Evolutionary conservation across 768 basidiomycete species (phyloP).

Genomic region (Multifurca ochricompacta): DNA sequence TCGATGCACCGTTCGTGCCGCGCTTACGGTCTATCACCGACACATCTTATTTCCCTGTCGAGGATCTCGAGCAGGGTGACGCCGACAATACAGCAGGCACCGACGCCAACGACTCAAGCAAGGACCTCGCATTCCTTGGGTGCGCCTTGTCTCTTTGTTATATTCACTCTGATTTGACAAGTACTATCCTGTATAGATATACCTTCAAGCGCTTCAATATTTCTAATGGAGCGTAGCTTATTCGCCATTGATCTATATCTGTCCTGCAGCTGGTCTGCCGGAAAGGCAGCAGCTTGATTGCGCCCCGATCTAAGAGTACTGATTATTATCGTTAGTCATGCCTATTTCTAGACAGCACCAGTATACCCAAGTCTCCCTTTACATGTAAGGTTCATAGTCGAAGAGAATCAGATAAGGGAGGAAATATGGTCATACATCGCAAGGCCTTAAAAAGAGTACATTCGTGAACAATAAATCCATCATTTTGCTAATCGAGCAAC

Average conservation of each 20-base stretch:
- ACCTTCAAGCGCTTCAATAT: slow-evolving; percentile 73
- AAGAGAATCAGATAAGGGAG: neutral
- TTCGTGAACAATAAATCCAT: neutral
- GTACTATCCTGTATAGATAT: slow-evolving; percentile 40
- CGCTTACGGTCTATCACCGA: slow-evolving; percentile 89
- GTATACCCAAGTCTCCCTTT: slow-evolving; percentile 13
- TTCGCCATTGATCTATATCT: neutral
- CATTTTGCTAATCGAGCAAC: neutral
- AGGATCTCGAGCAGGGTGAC: slow-evolving; percentile 73
- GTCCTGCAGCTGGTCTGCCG: slow-evolving; percentile 18
- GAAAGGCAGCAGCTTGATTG: slow-evolving; percentile 1
- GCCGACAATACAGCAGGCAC: slow-evolving; percentile 38
- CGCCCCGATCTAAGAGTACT: slow-evolving; percentile 13
- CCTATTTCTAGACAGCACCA: slow-evolving; percentile 14
- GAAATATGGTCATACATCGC: neutral
- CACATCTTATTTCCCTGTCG: slow-evolving; percentile 97
- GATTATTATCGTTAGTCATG: slow-evolving; percentile 11
- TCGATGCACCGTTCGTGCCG: slow-evolving; percentile 96
- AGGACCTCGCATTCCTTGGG: slow-evolving; percentile 54
- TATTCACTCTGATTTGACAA: neutral
- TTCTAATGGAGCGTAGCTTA: slow-evolving; percentile 47
- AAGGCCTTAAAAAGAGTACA: neutral
- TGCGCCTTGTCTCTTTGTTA: slow-evolving; percentile 26
- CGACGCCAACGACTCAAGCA: slow-evolving; percentile 37
- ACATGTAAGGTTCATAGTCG: slow-evolving; percentile 9